These are phyloP conservation scores for Chara braunii DNA, from an alignment of 139 green algal species.

Conservation along the genomic window DNA sequence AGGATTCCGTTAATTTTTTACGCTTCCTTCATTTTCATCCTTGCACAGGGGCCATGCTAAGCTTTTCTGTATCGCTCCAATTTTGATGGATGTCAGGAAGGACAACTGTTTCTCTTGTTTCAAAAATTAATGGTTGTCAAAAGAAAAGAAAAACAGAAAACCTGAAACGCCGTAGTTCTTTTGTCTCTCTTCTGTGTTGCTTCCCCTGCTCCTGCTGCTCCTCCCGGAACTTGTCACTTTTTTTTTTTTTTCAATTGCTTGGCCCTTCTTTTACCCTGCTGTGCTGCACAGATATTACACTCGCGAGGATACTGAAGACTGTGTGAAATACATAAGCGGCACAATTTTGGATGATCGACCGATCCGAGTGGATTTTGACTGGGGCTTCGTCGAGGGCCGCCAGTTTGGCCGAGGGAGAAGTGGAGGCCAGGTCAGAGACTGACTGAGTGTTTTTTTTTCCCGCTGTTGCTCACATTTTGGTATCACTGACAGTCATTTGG, in stretches of 20 bases:
- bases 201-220: neutral
- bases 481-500: neutral
- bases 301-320: constrained; percentile 66
- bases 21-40: no score
- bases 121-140: no score
- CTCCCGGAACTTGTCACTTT: neutral
- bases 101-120: no score
- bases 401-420: constrained; percentile 84
- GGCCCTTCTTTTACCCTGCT: no score
- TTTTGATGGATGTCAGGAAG: no score
- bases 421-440: constrained; percentile 67
- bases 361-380: constrained; percentile 94
- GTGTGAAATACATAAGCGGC: constrained; percentile 82
- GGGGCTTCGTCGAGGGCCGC: constrained; percentile 88
- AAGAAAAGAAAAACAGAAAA: no score
- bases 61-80: no score
- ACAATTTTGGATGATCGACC: constrained; percentile 83
- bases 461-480: no score
- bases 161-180: no score
- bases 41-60: no score
- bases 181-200: neutral
- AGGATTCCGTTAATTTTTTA: no score
- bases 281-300: constrained; percentile 50
- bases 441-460: neutral
- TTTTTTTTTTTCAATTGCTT: no score